These are phyloP conservation scores for Plantago major DNA, from an alignment of 257 asterid genomes.

Conservation along the genomic window DNA sequence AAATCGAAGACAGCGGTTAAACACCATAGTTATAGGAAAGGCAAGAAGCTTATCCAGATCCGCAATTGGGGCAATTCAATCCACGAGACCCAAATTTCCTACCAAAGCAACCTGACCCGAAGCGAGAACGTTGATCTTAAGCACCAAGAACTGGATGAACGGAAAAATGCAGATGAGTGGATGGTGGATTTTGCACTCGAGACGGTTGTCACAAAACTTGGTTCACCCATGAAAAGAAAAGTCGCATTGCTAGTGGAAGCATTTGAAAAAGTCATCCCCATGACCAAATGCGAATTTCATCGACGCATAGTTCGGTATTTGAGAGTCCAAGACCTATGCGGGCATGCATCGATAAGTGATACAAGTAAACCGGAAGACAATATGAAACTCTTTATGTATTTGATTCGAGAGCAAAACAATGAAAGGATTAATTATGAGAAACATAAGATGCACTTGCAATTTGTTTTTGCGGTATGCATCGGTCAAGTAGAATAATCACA, in stretches of 20 bases:
- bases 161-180: constrained; percentile 77
- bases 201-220: constrained; percentile 64
- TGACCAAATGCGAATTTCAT: constrained; percentile 35
- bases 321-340: constrained; percentile 36
- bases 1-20: no score
- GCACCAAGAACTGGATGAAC: constrained; percentile 71
- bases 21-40: constrained; percentile 16
- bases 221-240: constrained; percentile 64
- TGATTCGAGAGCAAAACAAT: not conserved
- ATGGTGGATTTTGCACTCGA: constrained; percentile 84
- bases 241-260: constrained; percentile 83
- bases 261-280: constrained; percentile 68
- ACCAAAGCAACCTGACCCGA: constrained; percentile 53
- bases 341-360: constrained; percentile 53
- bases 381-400: not conserved
- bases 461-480: constrained; percentile 13
- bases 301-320: constrained; percentile 30
- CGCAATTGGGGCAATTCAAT: constrained; percentile 46
- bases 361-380: constrained; percentile 18
- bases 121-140: constrained; percentile 75
- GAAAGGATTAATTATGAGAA: not conserved
- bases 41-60: constrained; percentile 30
- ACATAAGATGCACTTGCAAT: constrained; percentile 1
- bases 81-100: constrained; percentile 78
- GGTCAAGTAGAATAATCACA: not conserved